Conservation (phyloP, 352 stramenopile species). For the Pythium grandisporangium region DNA sequence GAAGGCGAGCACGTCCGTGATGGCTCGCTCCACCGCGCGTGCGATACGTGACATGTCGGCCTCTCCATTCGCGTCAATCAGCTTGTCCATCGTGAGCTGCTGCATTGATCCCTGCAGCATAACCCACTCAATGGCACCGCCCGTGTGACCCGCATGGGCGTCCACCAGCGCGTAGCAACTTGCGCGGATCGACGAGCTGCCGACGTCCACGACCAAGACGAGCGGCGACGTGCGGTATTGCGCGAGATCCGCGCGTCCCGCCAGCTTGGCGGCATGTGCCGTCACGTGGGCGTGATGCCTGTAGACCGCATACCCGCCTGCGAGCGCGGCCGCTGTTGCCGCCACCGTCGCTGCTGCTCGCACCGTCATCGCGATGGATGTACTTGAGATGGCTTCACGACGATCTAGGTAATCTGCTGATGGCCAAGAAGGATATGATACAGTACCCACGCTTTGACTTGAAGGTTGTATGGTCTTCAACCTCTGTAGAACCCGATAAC, state of each 20-base stretch:
- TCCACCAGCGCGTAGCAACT: conserved; percentile 73
- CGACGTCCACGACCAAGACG: conserved; percentile 85
- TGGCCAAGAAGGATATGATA: too few species aligned
- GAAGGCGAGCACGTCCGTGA: conserved; percentile 39
- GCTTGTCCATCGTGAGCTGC: conserved; percentile 39
- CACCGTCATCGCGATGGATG: conserved; percentile 14
- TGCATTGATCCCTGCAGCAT: conserved; percentile 56
- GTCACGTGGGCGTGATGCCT: conserved; percentile 4
- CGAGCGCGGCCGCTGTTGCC: conserved; percentile 9
- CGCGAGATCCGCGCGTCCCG: conserved; percentile 21
- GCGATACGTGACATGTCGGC: conserved; percentile 37
- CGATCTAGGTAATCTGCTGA: too few species aligned
- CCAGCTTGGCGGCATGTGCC: conserved; percentile 7
- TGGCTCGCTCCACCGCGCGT: conserved; percentile 32
- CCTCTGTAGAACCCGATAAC: too few species aligned
- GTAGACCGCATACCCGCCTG: conserved; percentile 10
- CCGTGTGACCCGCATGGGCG: background rate
- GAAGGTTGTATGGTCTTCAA: too few species aligned
- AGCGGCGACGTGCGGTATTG: conserved; percentile 35
- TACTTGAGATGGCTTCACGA: too few species aligned
- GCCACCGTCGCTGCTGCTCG: conserved; percentile 10
- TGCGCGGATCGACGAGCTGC: conserved; percentile 89
- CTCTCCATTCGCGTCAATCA: conserved; percentile 52
- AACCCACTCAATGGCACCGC: conserved; percentile 31
- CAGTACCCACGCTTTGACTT: too few species aligned